phyloP scores from a whole-genome alignment of 805 yeast genomes.

The Candida cerambycidarum region DNA sequence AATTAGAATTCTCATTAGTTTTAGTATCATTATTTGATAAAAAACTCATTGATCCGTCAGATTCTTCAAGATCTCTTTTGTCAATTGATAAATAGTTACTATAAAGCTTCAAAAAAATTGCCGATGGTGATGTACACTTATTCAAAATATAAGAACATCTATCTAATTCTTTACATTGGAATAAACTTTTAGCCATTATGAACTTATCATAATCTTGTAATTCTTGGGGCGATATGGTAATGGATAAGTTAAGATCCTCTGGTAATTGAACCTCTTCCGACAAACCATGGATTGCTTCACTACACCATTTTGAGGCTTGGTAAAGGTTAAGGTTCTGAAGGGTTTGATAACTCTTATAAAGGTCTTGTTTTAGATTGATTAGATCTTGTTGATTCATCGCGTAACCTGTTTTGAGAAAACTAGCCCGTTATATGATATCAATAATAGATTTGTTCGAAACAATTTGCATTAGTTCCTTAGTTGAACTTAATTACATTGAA shows the following conservation, averaged over 20 bases:
- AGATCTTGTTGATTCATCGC: constrained; percentile 6
- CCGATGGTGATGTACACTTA: constrained; percentile 50
- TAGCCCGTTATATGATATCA: no score
- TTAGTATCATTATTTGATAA: constrained; percentile 20
- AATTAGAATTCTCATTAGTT: constrained; percentile 16
- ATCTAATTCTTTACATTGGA: constrained; percentile 82
- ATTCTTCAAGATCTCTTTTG: constrained; percentile 65
- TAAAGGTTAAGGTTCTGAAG: constrained; percentile 51
- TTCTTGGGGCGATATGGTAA: constrained; percentile 4
- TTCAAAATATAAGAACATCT: constrained; percentile 64
- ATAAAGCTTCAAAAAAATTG: constrained; percentile 65
- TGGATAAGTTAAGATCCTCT: constrained; percentile 1
- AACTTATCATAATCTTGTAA: constrained; percentile 43
- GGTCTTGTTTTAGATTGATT: constrained; percentile 1
- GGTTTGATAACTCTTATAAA: constrained; percentile 4
- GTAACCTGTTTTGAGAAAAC: not conserved
- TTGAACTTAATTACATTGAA: no score
- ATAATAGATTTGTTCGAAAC: no score
- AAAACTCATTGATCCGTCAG: constrained; percentile 61
- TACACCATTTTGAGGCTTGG: constrained; percentile 78
- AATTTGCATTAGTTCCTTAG: no score
- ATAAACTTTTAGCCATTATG: constrained; percentile 66
- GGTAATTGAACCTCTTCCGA: constrained; percentile 2
- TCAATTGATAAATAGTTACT: constrained; percentile 76
- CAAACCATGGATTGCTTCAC: constrained; percentile 76